A percentile compares a stretch with the other conserved stretches of the same genome.
Conservation (phyloP, 2,329 filamentous ascomycete species). For the Chaetomium strumarium region DNA sequence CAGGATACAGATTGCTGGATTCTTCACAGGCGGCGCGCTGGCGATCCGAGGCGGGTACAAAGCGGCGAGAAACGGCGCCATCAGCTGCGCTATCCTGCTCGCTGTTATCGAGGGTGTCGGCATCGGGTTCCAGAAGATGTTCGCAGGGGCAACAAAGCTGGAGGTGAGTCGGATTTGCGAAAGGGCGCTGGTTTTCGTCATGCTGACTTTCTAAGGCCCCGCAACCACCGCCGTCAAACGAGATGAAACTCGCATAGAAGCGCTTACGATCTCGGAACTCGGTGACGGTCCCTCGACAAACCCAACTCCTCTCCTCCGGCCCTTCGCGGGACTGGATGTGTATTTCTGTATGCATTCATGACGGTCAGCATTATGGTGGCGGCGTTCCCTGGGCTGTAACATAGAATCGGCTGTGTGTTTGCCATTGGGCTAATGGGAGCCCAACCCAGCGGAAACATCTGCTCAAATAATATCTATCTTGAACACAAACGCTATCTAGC, state of each 20-base stretch:
- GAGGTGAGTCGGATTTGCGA: conserved; percentile 17
- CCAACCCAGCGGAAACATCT: conserved; percentile 15
- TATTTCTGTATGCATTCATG: conserved; percentile 27
- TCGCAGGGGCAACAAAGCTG: conserved; percentile 25
- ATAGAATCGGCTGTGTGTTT: conserved; percentile 24
- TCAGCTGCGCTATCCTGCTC: conserved; percentile 88
- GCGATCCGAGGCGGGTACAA: conserved; percentile 88
- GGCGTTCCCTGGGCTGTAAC: conserved; percentile 28
- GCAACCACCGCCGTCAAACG: conserved; percentile 21
- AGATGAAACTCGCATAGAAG: conserved; percentile 21
- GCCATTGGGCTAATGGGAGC: conserved; percentile 14
- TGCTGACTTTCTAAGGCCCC: conserved; percentile 18
- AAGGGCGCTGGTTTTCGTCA: neutral
- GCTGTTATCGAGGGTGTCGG: conserved; percentile 97
- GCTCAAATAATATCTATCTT: conserved; percentile 24
- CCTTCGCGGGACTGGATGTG: conserved; percentile 17
- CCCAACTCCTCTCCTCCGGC: conserved; percentile 23
- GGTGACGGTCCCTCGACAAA: conserved; percentile 14
- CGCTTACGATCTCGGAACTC: neutral
- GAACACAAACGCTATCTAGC: neutral
- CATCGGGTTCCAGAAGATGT: conserved; percentile 54
- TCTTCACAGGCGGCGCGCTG: conserved; percentile 89
- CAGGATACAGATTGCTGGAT: conserved; percentile 63
- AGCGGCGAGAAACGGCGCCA: conserved; percentile 89
- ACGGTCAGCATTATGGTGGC: conserved; percentile 26